phyloP scores from a whole-genome alignment of 2,329 filamentous ascomycete species.

The Xenosphaeropsis pyriputrescens region DNA sequence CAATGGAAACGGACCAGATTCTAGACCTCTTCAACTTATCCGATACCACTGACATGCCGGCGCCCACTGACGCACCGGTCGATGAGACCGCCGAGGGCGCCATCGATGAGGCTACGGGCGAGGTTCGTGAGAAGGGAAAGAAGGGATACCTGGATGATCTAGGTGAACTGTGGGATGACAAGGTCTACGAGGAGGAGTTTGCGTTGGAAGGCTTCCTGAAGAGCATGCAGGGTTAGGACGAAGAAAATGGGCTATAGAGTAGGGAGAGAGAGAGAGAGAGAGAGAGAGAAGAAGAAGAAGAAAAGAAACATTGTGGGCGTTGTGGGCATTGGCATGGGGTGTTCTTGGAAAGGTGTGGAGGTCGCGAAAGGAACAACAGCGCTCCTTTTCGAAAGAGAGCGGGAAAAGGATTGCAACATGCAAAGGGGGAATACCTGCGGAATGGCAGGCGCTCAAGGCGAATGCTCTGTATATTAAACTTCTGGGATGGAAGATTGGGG shows the following conservation, averaged over 20 bases:
- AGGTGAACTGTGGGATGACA: constrained; percentile 92
- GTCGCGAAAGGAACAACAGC: no score
- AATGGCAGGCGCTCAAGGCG: no score
- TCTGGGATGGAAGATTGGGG: no score
- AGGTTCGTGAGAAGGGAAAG: constrained; percentile 88
- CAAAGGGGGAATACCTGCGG: no score
- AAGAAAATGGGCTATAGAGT: no score
- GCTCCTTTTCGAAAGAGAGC: no score
- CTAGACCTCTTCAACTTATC: constrained; percentile 90
- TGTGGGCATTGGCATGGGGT: no score
- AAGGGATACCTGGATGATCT: constrained; percentile 93
- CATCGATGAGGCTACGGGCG: constrained; percentile 74
- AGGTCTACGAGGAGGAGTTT: constrained; percentile 96
- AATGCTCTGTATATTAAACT: no score
- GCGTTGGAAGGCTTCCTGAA: constrained; percentile 91
- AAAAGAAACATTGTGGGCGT: no score
- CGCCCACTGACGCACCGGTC: constrained; percentile 35
- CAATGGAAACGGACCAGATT: constrained; percentile 98
- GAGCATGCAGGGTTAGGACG: constrained; percentile 54
- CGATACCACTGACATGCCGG: constrained; percentile 55
- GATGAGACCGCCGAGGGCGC: constrained; percentile 62
- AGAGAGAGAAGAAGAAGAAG: no score
- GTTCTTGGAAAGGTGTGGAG: no score
- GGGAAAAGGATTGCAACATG: no score
- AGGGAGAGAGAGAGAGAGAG: neutral